A percentile compares a stretch with the other conserved stretches of the same genome.
Evolutionary conservation across 2,329 filamentous ascomycete species (phyloP).

Genomic region (Pseudocercospora macadamiae): DNA sequence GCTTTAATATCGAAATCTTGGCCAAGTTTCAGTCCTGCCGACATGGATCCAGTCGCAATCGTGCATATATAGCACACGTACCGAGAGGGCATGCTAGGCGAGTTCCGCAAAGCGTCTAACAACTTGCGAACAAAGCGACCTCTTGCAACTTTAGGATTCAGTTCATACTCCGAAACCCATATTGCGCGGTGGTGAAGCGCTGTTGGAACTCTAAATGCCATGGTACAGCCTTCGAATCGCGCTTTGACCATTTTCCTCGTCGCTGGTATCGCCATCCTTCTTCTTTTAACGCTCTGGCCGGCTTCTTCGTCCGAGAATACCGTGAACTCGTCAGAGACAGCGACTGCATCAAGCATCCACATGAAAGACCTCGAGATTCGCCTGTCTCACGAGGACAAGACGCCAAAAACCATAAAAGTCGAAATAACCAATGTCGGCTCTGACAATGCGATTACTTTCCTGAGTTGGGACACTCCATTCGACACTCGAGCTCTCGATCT

Average conservation of each 20-base stretch:
- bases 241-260: not conserved
- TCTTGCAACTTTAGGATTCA: too few relatives aligned
- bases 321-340: not conserved
- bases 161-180: too few relatives aligned
- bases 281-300: not conserved
- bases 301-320: not conserved
- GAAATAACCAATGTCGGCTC: not conserved
- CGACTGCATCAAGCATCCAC: not conserved
- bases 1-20: not conserved
- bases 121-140: too few relatives aligned
- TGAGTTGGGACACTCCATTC: constrained; percentile 45
- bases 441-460: constrained; percentile 20
- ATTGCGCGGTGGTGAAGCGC: too few relatives aligned
- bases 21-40: not conserved
- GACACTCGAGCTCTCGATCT: constrained; percentile 42
- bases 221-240: not conserved
- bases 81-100: not conserved
- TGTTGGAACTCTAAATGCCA: too few relatives aligned
- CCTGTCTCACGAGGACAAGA: not conserved
- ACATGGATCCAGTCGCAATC: not conserved
- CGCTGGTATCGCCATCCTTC: not conserved
- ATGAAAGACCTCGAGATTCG: not conserved
- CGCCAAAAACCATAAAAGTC: not conserved
- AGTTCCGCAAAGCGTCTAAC: not conserved
- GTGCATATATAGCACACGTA: not conserved